Evolutionary conservation across 129 eudicot genomes (phyloP).

Genomic region (Lonicera japonica): DNA sequence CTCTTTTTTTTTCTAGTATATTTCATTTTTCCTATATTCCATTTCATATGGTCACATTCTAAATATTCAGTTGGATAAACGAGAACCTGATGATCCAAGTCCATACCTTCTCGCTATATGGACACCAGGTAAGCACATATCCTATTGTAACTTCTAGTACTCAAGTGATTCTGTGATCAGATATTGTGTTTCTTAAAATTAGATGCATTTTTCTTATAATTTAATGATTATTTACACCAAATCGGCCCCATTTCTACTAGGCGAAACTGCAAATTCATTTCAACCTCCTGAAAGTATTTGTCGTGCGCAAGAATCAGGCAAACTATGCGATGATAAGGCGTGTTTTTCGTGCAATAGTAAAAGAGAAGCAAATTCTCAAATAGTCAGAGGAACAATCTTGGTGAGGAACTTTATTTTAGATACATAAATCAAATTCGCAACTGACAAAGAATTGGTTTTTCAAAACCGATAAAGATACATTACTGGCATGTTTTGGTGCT

Average conservation of each 20-base stretch:
- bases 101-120: conserved; percentile 96
- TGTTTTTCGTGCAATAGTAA: conserved; percentile 68
- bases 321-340: conserved; percentile 42
- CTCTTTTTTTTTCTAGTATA: not conserved
- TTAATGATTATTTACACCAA: not conserved
- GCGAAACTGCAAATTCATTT: conserved; percentile 78
- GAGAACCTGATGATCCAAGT: conserved; percentile 90
- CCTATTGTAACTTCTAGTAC: not conserved
- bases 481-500: conserved; percentile 4
- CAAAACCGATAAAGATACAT: not conserved
- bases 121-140: conserved; percentile 69
- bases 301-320: conserved; percentile 42
- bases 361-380: conserved; percentile 68
- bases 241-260: conserved; percentile 26
- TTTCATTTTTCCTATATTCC: not conserved
- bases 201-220: not conserved
- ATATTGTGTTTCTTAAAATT: too few relatives aligned
- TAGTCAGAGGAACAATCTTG: conserved; percentile 87
- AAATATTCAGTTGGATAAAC: conserved; percentile 54
- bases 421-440: too few relatives aligned
- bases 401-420: conserved; percentile 27
- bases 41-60: conserved; percentile 10
- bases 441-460: too few relatives aligned
- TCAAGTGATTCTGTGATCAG: not conserved
- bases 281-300: conserved; percentile 79